Evolutionary conservation across 108 stramenopile species (phyloP).

Genomic region (Nannochloropsis salina): DNA sequence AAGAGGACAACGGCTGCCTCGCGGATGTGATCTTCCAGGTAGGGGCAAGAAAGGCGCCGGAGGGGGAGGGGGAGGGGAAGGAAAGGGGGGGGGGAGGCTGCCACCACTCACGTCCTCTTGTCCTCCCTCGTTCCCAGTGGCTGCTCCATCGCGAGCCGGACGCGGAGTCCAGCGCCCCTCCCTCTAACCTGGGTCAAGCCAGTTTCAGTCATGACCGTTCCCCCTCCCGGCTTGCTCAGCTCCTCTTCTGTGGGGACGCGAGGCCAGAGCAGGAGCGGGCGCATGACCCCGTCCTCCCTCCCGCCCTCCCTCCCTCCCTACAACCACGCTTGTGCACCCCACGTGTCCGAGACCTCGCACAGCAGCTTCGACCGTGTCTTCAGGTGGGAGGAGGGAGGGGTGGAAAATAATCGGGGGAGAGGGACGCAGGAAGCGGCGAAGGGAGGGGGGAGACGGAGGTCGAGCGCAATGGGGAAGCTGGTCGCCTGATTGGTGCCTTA

Average conservation of each 20-base stretch:
- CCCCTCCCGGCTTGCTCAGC: too few species aligned
- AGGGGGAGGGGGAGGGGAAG: not conserved
- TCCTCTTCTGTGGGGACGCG: too few species aligned
- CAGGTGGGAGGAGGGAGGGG: not conserved
- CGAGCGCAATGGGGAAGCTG: not conserved
- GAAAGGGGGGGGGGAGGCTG: not conserved
- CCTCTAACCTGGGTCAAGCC: too few species aligned
- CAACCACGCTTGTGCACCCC: not conserved
- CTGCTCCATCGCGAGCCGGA: too few species aligned
- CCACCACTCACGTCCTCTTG: too few species aligned
- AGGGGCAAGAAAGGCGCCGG: not conserved
- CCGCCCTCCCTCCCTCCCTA: too few species aligned
- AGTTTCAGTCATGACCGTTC: too few species aligned
- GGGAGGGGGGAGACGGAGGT: too few species aligned
- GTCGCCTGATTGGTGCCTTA: not conserved
- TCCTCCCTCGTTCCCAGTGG: too few species aligned
- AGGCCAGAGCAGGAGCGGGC: too few species aligned
- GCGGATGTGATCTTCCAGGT: not conserved
- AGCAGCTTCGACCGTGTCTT: not conserved
- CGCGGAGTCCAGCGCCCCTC: too few species aligned
- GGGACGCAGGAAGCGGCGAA: not conserved
- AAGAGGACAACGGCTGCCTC: not conserved
- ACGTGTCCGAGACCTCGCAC: not conserved
- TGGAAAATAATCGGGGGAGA: not conserved
- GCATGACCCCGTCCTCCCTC: too few species aligned